phyloP scores from a whole-genome alignment of 805 yeast species.

The Schizosaccharomyces octosporus region DNA sequence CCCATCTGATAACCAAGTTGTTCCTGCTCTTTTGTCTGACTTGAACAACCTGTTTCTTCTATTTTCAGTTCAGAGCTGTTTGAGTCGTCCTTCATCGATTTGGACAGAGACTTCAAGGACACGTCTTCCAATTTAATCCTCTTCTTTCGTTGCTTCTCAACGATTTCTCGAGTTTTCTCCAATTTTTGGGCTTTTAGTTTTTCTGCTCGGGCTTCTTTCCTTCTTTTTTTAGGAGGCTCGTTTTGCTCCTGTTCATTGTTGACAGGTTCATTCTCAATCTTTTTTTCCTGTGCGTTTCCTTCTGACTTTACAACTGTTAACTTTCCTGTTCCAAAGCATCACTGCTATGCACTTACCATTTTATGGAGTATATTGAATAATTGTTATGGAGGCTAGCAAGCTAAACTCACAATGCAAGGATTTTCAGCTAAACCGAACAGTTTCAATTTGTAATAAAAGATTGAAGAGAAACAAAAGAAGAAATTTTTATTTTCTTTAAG shows the following conservation, averaged over 20 bases:
- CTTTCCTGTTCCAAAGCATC: too few relatives aligned
- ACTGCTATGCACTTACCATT: too few relatives aligned
- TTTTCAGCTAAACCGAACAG: not conserved
- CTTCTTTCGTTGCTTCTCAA: not conserved
- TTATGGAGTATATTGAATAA: too few relatives aligned
- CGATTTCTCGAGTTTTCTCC: not conserved
- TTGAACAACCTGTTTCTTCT: not conserved
- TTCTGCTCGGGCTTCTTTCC: not conserved
- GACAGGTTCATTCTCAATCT: not conserved
- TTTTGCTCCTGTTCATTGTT: not conserved
- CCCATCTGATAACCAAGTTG: not conserved
- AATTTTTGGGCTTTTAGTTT: not conserved
- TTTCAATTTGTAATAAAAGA: not conserved
- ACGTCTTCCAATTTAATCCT: not conserved
- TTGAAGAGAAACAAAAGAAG: too few relatives aligned
- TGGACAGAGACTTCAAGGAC: not conserved
- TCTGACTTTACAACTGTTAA: not conserved
- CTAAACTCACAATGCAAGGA: not conserved
- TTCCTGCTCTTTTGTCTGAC: not conserved
- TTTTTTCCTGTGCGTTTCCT: not conserved
- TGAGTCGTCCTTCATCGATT: not conserved
- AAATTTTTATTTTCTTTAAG: too few relatives aligned
- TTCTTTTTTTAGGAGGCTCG: not conserved
- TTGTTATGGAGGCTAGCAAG: too few relatives aligned
- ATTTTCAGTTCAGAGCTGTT: not conserved